Base-by-base conservation (phyloP, 805 yeast genomes). In the Priceomyces castillae region DNA sequence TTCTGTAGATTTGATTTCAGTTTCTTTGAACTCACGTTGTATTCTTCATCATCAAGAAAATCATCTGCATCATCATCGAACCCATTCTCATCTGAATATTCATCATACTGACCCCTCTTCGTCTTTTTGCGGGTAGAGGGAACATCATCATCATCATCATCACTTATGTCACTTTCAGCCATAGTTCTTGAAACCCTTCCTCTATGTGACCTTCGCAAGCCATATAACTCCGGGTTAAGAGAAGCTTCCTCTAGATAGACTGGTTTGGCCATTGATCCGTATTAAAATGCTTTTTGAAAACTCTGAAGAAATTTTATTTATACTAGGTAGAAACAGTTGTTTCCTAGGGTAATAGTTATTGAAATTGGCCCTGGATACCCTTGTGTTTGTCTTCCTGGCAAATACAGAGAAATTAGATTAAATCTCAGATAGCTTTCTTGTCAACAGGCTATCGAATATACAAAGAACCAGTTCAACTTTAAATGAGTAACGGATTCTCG, bases 191-290 rank as follows among this genome's bases (percentile, higher is more conserved):
- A 64, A 15, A 69, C 67, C 46, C 81, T 71, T 7, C 84, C 80
- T 54, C 94, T 71, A 34, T 81, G 81, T 3, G 90, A 83, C 51
- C 95, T 75, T 64, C 95, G 78, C 42, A 86, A 70, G 1, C 95
- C 95, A 53, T 86, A 86, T n/a, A 86, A 70, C 57, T 85, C 95
- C 1, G 95, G 95, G 59, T 86, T 82, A 40, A 70, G 76, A 42
- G 78, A 71, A 14, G 83, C 77, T 46, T 82, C 90, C 34, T 70
- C 74, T 11, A 76, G 73, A 36, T 78, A 56, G 39, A 43, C 50
- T 18, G 50, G 57, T 44, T 58, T 61, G 7, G 50, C 66, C 70
- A 64, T 64, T 34, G 25, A 19, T 28, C 15, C 31, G 31, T 28
- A 28, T 28, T 12, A 9, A 11, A 5, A 12, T 11, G 5, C n/a